Conservation (phyloP, 2,329 filamentous ascomycete genomes). For the Penicillium sp. region DNA sequence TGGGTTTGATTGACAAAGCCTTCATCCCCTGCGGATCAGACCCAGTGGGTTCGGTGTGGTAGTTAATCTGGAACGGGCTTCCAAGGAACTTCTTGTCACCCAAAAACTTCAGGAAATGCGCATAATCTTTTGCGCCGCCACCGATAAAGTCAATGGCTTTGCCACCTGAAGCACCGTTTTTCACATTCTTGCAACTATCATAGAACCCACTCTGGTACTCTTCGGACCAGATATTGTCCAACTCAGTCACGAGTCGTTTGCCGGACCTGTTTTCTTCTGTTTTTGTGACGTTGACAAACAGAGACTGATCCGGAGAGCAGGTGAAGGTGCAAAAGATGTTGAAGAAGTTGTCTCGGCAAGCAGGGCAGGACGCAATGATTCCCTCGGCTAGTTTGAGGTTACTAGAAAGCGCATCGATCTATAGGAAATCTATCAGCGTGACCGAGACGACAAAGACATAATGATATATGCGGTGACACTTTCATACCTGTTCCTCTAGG, state of each 20-base stretch:
- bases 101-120: slow-evolving; percentile 81
- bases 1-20: slow-evolving; percentile 66
- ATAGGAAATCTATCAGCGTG: slow-evolving; percentile 18
- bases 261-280: slow-evolving; percentile 54
- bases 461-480: not conserved
- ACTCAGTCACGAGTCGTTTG: slow-evolving; percentile 72
- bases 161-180: slow-evolving; percentile 90
- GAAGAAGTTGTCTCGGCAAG: slow-evolving; percentile 98
- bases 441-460: not conserved
- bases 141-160: slow-evolving; percentile 96
- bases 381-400: slow-evolving; percentile 84
- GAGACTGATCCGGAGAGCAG: slow-evolving; percentile 92
- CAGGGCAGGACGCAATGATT: slow-evolving; percentile 88
- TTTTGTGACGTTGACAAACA: slow-evolving; percentile 88
- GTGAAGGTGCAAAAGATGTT: slow-evolving; percentile 98
- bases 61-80: slow-evolving; percentile 98
- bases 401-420: slow-evolving; percentile 74
- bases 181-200: slow-evolving; percentile 97
- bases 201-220: slow-evolving; percentile 86
- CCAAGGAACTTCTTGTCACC: slow-evolving; percentile 86
- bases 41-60: slow-evolving; percentile 56
- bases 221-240: slow-evolving; percentile 83
- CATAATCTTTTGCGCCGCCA: slow-evolving; percentile 87
- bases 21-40: slow-evolving; percentile 67
- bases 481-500: slow-evolving; percentile 63